Base-by-base conservation (phyloP, 352 stramenopile genomes). In the Blastocystis sp. region DNA sequence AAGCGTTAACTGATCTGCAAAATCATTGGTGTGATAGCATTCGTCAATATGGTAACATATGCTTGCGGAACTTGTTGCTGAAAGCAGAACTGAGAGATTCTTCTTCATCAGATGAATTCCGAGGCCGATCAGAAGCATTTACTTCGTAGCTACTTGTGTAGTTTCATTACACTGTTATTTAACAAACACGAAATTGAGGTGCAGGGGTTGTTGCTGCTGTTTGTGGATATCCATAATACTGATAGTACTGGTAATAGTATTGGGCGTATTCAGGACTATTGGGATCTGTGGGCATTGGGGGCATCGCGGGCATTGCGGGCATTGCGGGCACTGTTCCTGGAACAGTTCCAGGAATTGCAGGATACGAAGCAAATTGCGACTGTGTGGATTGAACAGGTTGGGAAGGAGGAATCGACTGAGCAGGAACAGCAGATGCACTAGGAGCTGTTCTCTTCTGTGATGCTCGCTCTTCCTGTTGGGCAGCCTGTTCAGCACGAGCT, bases 161-260 rank as follows among this genome's bases (percentile, higher is more conserved):
- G 56, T 62, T 62, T 62, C 56, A 62, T 62, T 62, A 3, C 3
- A n/a, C 15, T n/a, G 3, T 3, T 62, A 57, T 78, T 2, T 30
- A 78, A 78, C 66, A 78, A 78, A 78, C 66, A 78, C 15, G 5
- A 30, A n/a, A 78, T 51, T 78, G 35, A 24, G 66, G n/a, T 59
- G 37, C 66, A 56, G 66, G 66, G 11, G 37, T 42, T n/a, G 37
- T 42, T n/a, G 33, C 33, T 33, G 66, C 66, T 54, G 37, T 37
- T 33, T 78, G 44, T 35, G 37, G 37, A 42, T 56, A 56, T 53
- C 73, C 73, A 44, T 84, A 84, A 44, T 84, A 84, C 73, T 84
- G 73, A 56, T 84, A 84, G 53, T 84, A 84, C 53, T 84, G 73
- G 53, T 84, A 84, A 44, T 84, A 84, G 73, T 84, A 84, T 51